Evolutionary conservation across 768 basidiomycete species (phyloP), one percentile per base, ranked within the genome.

Genomic region (Naganishia antarctica): DNA sequence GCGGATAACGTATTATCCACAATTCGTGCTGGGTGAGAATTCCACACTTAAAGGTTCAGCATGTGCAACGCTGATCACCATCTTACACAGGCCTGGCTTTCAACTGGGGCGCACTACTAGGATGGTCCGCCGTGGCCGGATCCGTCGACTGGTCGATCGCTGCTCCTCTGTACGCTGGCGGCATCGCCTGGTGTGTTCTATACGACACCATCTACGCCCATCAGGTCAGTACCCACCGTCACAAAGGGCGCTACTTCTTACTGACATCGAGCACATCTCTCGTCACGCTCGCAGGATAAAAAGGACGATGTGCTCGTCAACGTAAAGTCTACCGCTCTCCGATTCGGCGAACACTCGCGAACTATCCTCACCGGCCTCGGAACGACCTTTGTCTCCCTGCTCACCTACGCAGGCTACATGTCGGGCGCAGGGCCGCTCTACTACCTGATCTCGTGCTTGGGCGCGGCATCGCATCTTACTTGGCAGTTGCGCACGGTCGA

Each of bases 151-250:
- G 91, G 92, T 74, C 74, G 12, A 84, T 93, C 44, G 90, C 88
- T 45, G 78, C 89, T 9, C 91, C 96, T 2, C 82, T 99, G 13
- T 98, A 97, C 72, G 86, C 87, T 1, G 91, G 93, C 8, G 89
- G 90, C 25, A 79, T 92, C 28, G 85, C 85, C 71, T 98, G 93
- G 92, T 93, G 93, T 51, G 83, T 99, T 46, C 89, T 96, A 1
- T 99, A 98, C 74, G 96, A 99, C 71, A 94, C 87, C 51, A 91
- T 98, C 69, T 98, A 98, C 72, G 96, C 96, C 2, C 96, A 99
- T 76, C 94, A 97, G 81, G 91, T 89, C 66, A 31, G 79, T 67
- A 25, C 15, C 28, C 28, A 31, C 60, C 28, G 50, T 15, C 28
- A 11, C 37, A 32, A 34, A 18, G 6, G 23, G 13, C 47, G n/a